Evolutionary conservation across 192 early-diverging fungal genomes (phyloP).

Genomic region (Coemansia erecta): DNA sequence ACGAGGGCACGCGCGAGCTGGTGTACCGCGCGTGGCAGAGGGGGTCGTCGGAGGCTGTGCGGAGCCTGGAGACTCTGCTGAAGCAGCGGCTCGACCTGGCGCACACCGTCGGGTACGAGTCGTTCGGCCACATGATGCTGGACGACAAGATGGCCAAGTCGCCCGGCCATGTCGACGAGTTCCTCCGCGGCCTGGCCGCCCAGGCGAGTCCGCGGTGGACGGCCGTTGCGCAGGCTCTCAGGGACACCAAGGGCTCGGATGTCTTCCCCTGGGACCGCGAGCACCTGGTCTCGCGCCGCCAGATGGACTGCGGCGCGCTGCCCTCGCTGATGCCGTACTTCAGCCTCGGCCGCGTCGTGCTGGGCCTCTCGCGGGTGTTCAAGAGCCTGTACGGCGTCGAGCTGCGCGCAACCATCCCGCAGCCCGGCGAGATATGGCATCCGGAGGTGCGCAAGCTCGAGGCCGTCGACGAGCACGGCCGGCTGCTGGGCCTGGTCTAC

Average conservation of each 20-base stretch:
- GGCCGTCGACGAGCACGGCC: slow-evolving; percentile 85
- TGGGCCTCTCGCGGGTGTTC: slow-evolving; percentile 85
- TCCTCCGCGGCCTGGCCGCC: slow-evolving; percentile 69
- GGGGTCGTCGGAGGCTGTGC: slow-evolving; percentile 61
- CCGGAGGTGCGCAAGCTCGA: slow-evolving; percentile 86
- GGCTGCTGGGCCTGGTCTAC: slow-evolving; percentile 88
- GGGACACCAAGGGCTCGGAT: slow-evolving; percentile 2
- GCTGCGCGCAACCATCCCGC: slow-evolving; percentile 65
- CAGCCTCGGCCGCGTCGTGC: slow-evolving; percentile 83
- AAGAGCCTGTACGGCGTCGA: slow-evolving; percentile 82
- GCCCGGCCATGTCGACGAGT: slow-evolving; percentile 81
- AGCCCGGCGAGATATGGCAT: slow-evolving; percentile 89
- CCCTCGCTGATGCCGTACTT: slow-evolving; percentile 71
- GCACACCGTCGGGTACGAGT: slow-evolving; percentile 68
- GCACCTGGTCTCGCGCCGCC: slow-evolving; percentile 59
- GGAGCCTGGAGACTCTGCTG: slow-evolving; percentile 71
- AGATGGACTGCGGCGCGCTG: slow-evolving; percentile 40
- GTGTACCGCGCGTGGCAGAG: slow-evolving; percentile 79
- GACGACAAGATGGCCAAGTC: slow-evolving; percentile 91
- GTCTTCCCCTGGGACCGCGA: slow-evolving; percentile 83
- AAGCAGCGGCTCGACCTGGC: slow-evolving; percentile 72
- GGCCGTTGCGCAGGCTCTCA: slow-evolving; percentile 54
- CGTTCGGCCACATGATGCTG: slow-evolving; percentile 83
- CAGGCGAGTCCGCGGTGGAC: slow-evolving; percentile 59
- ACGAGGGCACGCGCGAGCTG: slow-evolving; percentile 63